A percentile compares a stretch with the other conserved stretches of the same genome.
These are phyloP conservation scores for Aspergillus bombycis DNA, from an alignment of 2,329 filamentous ascomycete species.

Conservation along the genomic window DNA sequence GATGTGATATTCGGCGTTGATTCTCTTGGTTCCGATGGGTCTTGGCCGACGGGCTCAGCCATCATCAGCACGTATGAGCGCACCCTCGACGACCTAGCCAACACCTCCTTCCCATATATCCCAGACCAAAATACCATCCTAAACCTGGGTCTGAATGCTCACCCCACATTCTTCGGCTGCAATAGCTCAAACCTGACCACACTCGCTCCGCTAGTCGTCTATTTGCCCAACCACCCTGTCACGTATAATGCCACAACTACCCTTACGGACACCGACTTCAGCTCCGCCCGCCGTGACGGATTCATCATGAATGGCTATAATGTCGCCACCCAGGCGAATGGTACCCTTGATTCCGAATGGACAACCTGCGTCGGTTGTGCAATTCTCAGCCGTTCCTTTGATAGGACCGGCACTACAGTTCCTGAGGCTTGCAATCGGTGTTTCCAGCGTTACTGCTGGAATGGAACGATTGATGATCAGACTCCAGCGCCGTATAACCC, in stretches of 20 bases:
- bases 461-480: constrained; percentile 62
- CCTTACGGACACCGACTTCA: too few relatives aligned
- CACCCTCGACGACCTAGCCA: constrained; percentile 54
- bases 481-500: constrained; percentile 1
- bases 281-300: constrained; percentile 58
- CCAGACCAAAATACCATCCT: constrained; percentile 74
- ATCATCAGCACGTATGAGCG: constrained; percentile 72
- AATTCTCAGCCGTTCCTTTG: constrained; percentile 71
- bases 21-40: constrained; percentile 68
- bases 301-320: constrained; percentile 85
- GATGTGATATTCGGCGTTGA: constrained; percentile 80
- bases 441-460: constrained; percentile 86
- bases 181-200: constrained; percentile 63
- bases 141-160: constrained; percentile 70
- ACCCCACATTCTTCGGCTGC: constrained; percentile 78
- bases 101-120: constrained; percentile 68
- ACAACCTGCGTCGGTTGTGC: constrained; percentile 81
- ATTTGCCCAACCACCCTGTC: constrained; percentile 69
- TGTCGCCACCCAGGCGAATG: constrained; percentile 77
- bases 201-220: constrained; percentile 71
- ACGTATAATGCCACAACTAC: too few relatives aligned
- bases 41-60: constrained; percentile 77
- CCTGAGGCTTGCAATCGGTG: constrained; percentile 72
- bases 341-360: constrained; percentile 72
- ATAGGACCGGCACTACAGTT: constrained; percentile 66